These are phyloP conservation scores for Dalbergia oliveri DNA, from an alignment of 306 rosid genomes.

Conservation along the genomic window DNA sequence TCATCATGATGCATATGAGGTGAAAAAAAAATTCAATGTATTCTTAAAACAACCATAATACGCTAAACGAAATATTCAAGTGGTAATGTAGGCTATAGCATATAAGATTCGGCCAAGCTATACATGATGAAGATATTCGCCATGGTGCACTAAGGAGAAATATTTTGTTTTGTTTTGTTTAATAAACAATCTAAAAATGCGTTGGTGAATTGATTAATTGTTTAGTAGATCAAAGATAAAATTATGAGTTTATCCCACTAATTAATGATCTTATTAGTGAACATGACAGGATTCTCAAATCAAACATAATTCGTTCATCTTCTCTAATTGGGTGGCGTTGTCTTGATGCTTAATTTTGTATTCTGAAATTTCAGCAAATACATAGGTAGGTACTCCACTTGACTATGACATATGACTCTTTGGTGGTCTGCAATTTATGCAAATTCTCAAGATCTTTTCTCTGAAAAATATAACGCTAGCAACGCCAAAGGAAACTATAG, in stretches of 20 bases:
- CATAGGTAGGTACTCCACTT: background rate
- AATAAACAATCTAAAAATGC: background rate
- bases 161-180: slow-evolving; percentile 15
- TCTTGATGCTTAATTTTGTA: slow-evolving; percentile 15
- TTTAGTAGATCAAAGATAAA: slow-evolving; percentile 3
- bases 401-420: background rate
- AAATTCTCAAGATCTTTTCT: background rate
- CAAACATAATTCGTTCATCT: slow-evolving; percentile 2
- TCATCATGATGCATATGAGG: slow-evolving; percentile 16
- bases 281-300: slow-evolving; percentile 16
- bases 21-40: background rate
- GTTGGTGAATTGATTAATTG: background rate
- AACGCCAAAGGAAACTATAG: background rate
- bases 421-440: background rate
- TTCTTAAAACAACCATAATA: slow-evolving; percentile 13
- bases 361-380: no score
- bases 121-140: background rate
- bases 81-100: background rate
- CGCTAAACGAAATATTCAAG: background rate
- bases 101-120: slow-evolving; percentile 4
- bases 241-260: slow-evolving; percentile 17
- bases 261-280: background rate
- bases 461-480: background rate
- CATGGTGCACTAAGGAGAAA: background rate
- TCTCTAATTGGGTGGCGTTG: background rate